phyloP scores from a whole-genome alignment of 345 rosid genomes.

The Chamaenerion angustifolium region DNA sequence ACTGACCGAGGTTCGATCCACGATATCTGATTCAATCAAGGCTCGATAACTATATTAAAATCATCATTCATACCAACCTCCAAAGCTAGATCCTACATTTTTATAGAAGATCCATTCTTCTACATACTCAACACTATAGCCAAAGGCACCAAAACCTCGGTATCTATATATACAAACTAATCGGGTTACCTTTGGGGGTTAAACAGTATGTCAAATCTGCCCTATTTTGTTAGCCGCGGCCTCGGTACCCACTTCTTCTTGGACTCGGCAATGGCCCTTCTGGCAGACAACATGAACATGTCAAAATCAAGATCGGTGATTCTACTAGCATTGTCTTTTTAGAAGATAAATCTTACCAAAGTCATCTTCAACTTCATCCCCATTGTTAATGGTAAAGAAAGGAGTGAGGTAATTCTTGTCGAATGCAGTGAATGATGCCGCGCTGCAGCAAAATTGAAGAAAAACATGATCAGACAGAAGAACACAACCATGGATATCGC shows the following conservation, averaged over 20 bases:
- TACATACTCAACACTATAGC: too few relatives aligned
- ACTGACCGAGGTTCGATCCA: too few relatives aligned
- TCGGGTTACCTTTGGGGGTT: background rate
- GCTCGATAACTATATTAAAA: too few relatives aligned
- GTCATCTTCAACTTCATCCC: conserved; percentile 48
- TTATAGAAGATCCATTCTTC: too few relatives aligned
- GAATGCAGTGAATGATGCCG: conserved; percentile 60
- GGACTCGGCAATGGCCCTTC: conserved; percentile 4
- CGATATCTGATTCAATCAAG: too few relatives aligned
- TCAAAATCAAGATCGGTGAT: too few relatives aligned
- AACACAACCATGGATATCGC: background rate
- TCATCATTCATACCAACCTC: too few relatives aligned
- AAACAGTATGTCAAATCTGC: background rate
- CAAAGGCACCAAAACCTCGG: too few relatives aligned
- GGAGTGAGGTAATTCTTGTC: conserved; percentile 80
- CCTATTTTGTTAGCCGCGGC: background rate
- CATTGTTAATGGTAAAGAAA: conserved; percentile 70
- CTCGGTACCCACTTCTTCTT: conserved; percentile 1
- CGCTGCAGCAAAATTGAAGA: conserved; percentile 23
- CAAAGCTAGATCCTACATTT: too few relatives aligned
- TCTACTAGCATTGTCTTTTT: too few relatives aligned
- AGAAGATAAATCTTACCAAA: conserved; percentile 19
- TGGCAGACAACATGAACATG: background rate
- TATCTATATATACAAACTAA: background rate
- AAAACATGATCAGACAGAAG: background rate